These are phyloP conservation scores for Pholiota adiposa DNA, from an alignment of 1,284 basidiomycete genomes.

Conservation along the genomic window DNA sequence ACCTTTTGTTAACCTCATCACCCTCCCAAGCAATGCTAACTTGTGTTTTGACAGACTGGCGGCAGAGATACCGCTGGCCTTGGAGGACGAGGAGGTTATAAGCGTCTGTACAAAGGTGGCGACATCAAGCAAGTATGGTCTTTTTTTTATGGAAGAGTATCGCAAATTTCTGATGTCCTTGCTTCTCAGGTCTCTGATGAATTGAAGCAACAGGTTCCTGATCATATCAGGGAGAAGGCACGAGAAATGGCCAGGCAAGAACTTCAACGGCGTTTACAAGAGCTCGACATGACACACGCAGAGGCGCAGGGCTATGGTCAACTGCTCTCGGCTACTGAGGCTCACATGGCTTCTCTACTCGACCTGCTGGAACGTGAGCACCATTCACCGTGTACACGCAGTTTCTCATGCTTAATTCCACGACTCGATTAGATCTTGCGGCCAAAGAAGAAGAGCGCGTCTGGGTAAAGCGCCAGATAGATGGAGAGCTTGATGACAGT, in stretches of 20 bases:
- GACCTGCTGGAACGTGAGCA: constrained; percentile 63
- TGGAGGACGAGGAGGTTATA: constrained; percentile 67
- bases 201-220: constrained; percentile 61
- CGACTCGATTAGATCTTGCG: constrained; percentile 50
- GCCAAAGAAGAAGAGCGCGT: constrained; percentile 71
- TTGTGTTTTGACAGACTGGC: constrained; percentile 48
- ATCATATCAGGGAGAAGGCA: constrained; percentile 62
- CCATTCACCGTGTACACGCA: neutral
- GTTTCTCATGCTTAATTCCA: neutral
- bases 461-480: constrained; percentile 71
- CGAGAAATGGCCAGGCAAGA: constrained; percentile 69
- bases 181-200: constrained; percentile 50
- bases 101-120: constrained; percentile 66
- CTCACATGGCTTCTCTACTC: constrained; percentile 59
- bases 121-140: constrained; percentile 59
- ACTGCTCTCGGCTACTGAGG: constrained; percentile 56
- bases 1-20: neutral
- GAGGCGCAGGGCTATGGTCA: constrained; percentile 61
- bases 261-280: constrained; percentile 59
- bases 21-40: neutral
- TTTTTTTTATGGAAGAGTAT: neutral
- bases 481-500: constrained; percentile 69
- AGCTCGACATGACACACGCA: constrained; percentile 59
- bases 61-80: constrained; percentile 70
- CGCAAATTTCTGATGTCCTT: neutral